Base-by-base conservation (phyloP, 2,329 filamentous ascomycete genomes). In the Bimuria novae-zelandiae region DNA sequence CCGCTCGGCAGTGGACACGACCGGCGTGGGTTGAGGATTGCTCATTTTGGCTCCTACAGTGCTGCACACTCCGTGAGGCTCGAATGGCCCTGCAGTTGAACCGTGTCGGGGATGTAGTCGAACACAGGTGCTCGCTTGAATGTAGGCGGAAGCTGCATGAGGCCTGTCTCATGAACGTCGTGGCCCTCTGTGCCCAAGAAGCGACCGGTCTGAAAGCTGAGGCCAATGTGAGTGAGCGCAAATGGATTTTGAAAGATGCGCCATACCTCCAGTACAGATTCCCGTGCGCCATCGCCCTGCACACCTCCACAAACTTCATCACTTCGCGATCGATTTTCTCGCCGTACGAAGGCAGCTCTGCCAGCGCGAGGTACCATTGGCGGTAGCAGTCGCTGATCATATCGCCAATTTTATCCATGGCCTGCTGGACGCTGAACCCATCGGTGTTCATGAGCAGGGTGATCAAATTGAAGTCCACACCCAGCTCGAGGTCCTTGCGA, bases 231-330 rank as follows among this genome's bases (percentile, higher is more conserved):
- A 21, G 19, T 21, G 16, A 19, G 21, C 17, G 12, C 21, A 19
- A n/a, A 37, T 21, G 5, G 16, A 27, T 16, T 42, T 14, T 19
- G 19, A 14, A 22, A 29, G 7, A 7, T 2, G 27, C 14, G 19
- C 17, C 41, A 32, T 32, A 44, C 41, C 41, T 44, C 41, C 41
- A 44, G 19, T 44, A 44, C 21, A 44, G 19, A 25, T 44, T 44
- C 17, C 41, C 41, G 23, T 29, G 41, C 8, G 41, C 22, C 41
- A 29, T 29, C 12, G 25, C 22, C 25, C 41, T 29, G 14, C 41
- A 44, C 14, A 44, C 17, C 41, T 44, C 41, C 11, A 44, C 25
- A 16, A 44, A 44, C 7, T 30, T 29, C 41, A 44, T 29, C 5
- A 44, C 41, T 17, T 44, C 41, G 11, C 41, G 22, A 30, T 44